These are phyloP conservation scores for Torulaspora globosa DNA, from an alignment of 1,139 yeast species.

Conservation along the genomic window DNA sequence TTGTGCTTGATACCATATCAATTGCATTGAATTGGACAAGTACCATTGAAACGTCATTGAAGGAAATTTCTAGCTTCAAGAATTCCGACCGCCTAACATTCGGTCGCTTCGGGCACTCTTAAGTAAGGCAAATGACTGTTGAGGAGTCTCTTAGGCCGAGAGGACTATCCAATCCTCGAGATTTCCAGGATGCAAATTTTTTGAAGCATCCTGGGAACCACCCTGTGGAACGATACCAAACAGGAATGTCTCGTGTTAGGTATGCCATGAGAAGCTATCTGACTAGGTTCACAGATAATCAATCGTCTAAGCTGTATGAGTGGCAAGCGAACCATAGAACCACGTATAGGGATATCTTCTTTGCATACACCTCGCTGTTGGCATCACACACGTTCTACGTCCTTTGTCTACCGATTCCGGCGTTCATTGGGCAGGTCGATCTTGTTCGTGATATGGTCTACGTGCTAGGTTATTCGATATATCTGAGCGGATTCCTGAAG, in stretches of 20 bases:
- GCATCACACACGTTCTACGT: constrained; percentile 95
- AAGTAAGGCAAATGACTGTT: constrained; percentile 6
- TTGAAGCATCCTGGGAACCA: constrained; percentile 67
- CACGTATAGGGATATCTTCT: constrained; percentile 63
- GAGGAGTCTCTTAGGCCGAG: constrained; percentile 12
- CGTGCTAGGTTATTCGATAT: constrained; percentile 81
- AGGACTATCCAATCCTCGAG: constrained; percentile 20
- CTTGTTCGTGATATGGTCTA: constrained; percentile 67
- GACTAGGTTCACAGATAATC: constrained; percentile 59
- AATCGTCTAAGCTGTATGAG: constrained; percentile 56
- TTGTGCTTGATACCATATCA: no score
- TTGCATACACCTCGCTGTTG: constrained; percentile 83
- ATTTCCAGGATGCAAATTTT: constrained; percentile 30
- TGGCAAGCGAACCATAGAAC: constrained; percentile 54
- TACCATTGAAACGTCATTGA: no score
- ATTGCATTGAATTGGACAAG: no score
- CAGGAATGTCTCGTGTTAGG: constrained; percentile 55
- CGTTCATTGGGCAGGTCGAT: constrained; percentile 71
- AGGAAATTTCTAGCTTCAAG: no score
- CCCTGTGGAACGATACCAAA: constrained; percentile 60
- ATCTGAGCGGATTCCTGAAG: constrained; percentile 68
- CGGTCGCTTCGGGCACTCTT: background rate
- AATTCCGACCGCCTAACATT: no score
- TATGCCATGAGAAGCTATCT: constrained; percentile 53
- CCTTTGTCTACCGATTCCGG: constrained; percentile 75